Percentiles rank a stretch among this genome's conserved stretches.
Conservation (phyloP, 129 eudicot species). For the Centrapalus pauciflorus region DNA sequence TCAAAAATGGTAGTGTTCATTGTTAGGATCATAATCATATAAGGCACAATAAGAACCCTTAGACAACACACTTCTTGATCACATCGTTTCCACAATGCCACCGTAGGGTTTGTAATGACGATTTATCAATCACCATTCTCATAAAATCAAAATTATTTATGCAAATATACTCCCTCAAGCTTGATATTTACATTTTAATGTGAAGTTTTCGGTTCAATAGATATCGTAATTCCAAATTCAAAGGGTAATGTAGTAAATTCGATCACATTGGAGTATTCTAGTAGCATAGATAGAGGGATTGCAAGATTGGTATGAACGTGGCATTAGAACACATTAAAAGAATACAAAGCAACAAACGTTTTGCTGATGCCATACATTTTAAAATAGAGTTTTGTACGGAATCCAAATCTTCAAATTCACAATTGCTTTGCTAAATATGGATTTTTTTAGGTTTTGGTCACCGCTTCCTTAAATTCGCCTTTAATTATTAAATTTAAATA, state of each 20-base stretch:
- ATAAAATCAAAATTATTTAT: too few relatives aligned
- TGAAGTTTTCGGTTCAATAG: background rate
- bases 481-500: too few relatives aligned
- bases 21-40: too few relatives aligned
- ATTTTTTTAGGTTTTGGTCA: background rate
- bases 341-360: too few relatives aligned
- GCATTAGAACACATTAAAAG: background rate
- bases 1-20: too few relatives aligned
- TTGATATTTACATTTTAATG: background rate
- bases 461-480: constrained; percentile 3
- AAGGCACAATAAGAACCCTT: too few relatives aligned
- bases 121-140: too few relatives aligned
- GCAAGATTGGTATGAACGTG: background rate
- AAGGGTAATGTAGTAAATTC: background rate
- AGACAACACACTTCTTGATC: too few relatives aligned
- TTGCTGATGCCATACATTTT: background rate
- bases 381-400: background rate
- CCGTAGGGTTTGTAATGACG: too few relatives aligned
- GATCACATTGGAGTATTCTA: background rate
- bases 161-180: background rate
- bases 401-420: background rate
- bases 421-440: background rate
- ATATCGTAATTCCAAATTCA: background rate
- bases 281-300: too few relatives aligned
- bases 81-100: background rate